Evolutionary conservation across 2,329 filamentous ascomycete genomes (phyloP).

Genomic region (Pseudogymnoascus sp.): DNA sequence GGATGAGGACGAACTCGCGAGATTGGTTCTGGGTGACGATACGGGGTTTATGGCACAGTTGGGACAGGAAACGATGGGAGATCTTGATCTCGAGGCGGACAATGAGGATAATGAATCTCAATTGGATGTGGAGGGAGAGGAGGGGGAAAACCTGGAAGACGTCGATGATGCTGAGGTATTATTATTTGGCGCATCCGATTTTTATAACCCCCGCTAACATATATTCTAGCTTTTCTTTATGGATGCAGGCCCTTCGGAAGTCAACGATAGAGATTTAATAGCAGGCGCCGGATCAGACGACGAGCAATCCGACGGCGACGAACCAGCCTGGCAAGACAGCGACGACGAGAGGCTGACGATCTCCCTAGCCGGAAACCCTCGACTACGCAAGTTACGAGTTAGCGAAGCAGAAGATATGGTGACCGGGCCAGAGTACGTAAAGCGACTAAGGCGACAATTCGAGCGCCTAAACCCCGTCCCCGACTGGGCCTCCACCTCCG

Average conservation of each 20-base stretch:
- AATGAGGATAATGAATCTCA: conserved; percentile 14
- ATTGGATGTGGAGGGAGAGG: conserved; percentile 24
- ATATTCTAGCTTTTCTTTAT: conserved; percentile 31
- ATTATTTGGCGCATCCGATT: conserved; percentile 12
- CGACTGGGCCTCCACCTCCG: conserved; percentile 51
- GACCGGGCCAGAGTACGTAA: conserved; percentile 77
- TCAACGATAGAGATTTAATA: conserved; percentile 21
- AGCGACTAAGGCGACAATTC: conserved; percentile 73
- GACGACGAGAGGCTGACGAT: conserved; percentile 85
- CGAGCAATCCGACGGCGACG: conserved; percentile 38
- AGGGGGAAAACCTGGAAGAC: conserved; percentile 51
- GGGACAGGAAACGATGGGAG: conserved; percentile 44
- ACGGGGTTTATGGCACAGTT: conserved; percentile 73
- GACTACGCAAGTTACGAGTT: conserved; percentile 74
- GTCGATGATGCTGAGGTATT: conserved; percentile 63
- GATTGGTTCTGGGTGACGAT: conserved; percentile 80
- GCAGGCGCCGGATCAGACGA: conserved; percentile 22
- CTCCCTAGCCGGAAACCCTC: conserved; percentile 68
- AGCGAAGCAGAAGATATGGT: conserved; percentile 81
- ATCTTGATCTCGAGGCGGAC: conserved; percentile 20
- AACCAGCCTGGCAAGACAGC: conserved; percentile 83
- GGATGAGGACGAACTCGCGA: conserved; percentile 79
- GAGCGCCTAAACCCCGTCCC: conserved; percentile 53
- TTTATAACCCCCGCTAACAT: conserved; percentile 1
- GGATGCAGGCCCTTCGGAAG: conserved; percentile 27